A percentile compares a stretch with the other conserved stretches of the same genome.
These are phyloP conservation scores for Pyrenula aspistea DNA, from an alignment of 495 filamentous ascomycete genomes.

Conservation along the genomic window DNA sequence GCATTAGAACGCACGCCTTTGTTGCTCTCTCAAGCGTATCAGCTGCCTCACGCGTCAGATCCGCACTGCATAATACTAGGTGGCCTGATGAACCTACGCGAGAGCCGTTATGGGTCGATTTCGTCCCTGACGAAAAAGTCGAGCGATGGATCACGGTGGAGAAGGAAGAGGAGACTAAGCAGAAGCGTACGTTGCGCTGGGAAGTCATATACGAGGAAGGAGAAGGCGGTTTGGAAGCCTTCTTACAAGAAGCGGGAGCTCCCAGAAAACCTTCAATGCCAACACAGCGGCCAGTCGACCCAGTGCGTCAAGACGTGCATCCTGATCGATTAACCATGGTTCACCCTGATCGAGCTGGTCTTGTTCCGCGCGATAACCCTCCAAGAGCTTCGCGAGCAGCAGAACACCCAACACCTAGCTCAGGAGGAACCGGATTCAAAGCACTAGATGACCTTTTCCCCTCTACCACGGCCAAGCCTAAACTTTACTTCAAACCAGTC, in stretches of 20 bases:
- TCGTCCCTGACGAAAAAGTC: slow-evolving; percentile 67
- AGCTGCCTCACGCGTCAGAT: slow-evolving; percentile 68
- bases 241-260: slow-evolving; percentile 35
- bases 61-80: slow-evolving; percentile 58
- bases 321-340: neutral
- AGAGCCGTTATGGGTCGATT: slow-evolving; percentile 81
- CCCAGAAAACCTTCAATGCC: slow-evolving; percentile 8
- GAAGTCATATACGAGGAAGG: slow-evolving; percentile 58
- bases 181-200: slow-evolving; percentile 42
- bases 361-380: neutral
- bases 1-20: slow-evolving; percentile 80
- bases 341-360: neutral
- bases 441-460: slow-evolving; percentile 52
- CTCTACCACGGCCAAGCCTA: slow-evolving; percentile 53
- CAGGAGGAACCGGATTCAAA: slow-evolving; percentile 34
- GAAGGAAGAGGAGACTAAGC: slow-evolving; percentile 45
- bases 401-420: slow-evolving; percentile 2
- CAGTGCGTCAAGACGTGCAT: neutral
- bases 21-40: slow-evolving; percentile 53
- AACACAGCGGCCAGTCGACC: neutral
- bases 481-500: slow-evolving; percentile 54
- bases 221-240: slow-evolving; percentile 42
- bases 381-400: slow-evolving; percentile 7
- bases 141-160: slow-evolving; percentile 65
- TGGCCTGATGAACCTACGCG: slow-evolving; percentile 84